A percentile compares a stretch with the other conserved stretches of the same genome.
phyloP scores from a whole-genome alignment of 495 filamentous ascomycete genomes.

The Lophium mytilinum region DNA sequence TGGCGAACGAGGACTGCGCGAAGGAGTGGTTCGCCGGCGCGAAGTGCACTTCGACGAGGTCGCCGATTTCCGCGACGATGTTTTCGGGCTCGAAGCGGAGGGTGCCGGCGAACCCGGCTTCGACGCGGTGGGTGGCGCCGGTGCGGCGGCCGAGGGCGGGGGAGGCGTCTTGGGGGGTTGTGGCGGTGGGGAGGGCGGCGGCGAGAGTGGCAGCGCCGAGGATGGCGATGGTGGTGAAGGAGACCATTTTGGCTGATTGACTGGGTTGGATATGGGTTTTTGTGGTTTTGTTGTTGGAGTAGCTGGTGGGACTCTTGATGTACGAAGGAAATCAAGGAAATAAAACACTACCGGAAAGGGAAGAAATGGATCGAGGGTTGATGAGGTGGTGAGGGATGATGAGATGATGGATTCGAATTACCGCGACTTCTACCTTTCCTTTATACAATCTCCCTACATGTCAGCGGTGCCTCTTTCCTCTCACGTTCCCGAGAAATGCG shows the following conservation, averaged over 20 bases:
- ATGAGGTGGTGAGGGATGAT: too few relatives aligned
- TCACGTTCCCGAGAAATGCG: too few relatives aligned
- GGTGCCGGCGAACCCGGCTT: slow-evolving; percentile 11
- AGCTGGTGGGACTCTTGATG: too few relatives aligned
- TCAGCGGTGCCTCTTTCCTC: too few relatives aligned
- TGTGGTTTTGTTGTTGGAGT: too few relatives aligned
- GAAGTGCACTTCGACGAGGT: slow-evolving; percentile 25
- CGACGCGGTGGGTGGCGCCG: slow-evolving; percentile 19
- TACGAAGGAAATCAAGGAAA: too few relatives aligned
- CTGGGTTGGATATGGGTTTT: too few relatives aligned
- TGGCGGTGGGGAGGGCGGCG: slow-evolving; percentile 9
- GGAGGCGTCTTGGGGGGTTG: neutral
- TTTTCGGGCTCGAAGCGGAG: slow-evolving; percentile 24
- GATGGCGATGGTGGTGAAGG: slow-evolving; percentile 9
- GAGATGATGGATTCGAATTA: too few relatives aligned
- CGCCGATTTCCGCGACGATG: slow-evolving; percentile 23
- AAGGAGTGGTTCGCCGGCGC: slow-evolving; percentile 26
- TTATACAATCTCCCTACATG: too few relatives aligned
- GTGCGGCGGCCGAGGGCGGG: neutral
- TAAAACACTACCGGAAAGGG: too few relatives aligned
- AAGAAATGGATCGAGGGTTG: too few relatives aligned
- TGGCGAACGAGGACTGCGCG: slow-evolving; percentile 21
- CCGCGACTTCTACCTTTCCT: too few relatives aligned
- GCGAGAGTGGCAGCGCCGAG: slow-evolving; percentile 1
- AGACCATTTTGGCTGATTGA: slow-evolving; percentile 17